phyloP scores from a whole-genome alignment of 495 filamentous ascomycete species.

The Hyaloscypha finlandica region DNA sequence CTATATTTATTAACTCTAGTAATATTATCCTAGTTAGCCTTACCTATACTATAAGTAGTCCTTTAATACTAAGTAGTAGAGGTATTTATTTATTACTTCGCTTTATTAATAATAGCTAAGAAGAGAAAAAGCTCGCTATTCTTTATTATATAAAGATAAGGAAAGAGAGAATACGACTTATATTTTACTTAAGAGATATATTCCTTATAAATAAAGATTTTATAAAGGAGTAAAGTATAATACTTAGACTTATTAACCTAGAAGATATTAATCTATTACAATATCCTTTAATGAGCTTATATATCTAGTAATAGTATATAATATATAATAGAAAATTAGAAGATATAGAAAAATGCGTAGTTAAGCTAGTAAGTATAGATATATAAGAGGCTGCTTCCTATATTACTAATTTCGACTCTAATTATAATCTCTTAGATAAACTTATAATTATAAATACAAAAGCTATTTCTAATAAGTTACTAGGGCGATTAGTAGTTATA shows the following conservation, averaged over 20 bases:
- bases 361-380: conserved; percentile 15
- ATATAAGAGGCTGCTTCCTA: neutral
- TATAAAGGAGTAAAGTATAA: conserved; percentile 4
- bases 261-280: conserved; percentile 12
- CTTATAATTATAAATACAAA: conserved; percentile 6
- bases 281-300: conserved; percentile 13
- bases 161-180: conserved; percentile 13
- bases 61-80: conserved; percentile 12
- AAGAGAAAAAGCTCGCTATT: conserved; percentile 8
- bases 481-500: conserved; percentile 15
- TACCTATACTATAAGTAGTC: neutral
- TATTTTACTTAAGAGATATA: conserved; percentile 14
- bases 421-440: conserved; percentile 6
- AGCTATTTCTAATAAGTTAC: neutral
- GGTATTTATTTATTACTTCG: conserved; percentile 14
- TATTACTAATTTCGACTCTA: conserved; percentile 8
- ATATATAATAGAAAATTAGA: conserved; percentile 6
- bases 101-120: neutral
- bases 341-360: conserved; percentile 11
- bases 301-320: conserved; percentile 6
- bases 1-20: conserved; percentile 12
- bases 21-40: conserved; percentile 12
- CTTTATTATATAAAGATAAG: conserved; percentile 15
- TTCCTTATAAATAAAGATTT: conserved; percentile 19
- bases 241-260: conserved; percentile 1